These are phyloP conservation scores for Penicillium glabrum DNA, from an alignment of 2,329 filamentous ascomycete genomes.

Conservation along the genomic window DNA sequence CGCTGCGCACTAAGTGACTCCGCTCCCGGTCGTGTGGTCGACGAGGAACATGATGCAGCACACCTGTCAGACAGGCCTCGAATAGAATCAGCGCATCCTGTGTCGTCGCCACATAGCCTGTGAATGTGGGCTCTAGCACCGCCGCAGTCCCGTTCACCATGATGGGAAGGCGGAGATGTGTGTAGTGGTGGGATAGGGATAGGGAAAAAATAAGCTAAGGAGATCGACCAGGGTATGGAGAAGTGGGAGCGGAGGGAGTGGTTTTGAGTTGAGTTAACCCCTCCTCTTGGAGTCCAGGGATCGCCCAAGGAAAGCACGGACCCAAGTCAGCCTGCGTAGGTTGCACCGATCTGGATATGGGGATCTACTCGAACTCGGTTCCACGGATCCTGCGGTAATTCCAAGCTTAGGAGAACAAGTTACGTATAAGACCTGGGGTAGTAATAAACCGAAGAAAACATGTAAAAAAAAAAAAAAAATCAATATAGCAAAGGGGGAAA, in stretches of 20 bases:
- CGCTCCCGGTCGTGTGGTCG: conserved; percentile 85
- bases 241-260: conserved; percentile 6
- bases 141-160: conserved; percentile 47
- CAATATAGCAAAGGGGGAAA: background rate
- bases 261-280: conserved; percentile 24
- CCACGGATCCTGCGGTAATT: conserved; percentile 31
- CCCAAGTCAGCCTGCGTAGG: conserved; percentile 17
- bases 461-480: no score
- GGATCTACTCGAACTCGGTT: conserved; percentile 24
- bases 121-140: conserved; percentile 63
- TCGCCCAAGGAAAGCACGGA: conserved; percentile 22
- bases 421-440: background rate
- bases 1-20: conserved; percentile 73
- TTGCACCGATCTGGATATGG: conserved; percentile 24
- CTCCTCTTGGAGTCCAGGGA: conserved; percentile 21
- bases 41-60: conserved; percentile 72
- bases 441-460: no score
- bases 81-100: conserved; percentile 77
- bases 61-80: conserved; percentile 72
- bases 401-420: conserved; percentile 19
- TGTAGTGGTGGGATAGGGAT: background rate
- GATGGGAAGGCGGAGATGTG: conserved; percentile 10
- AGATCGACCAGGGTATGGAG: conserved; percentile 6
- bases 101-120: conserved; percentile 67
- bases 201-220: conserved; percentile 1